Base-by-base conservation (phyloP, 495 filamentous ascomycete genomes). In the Daldinia grandis region DNA sequence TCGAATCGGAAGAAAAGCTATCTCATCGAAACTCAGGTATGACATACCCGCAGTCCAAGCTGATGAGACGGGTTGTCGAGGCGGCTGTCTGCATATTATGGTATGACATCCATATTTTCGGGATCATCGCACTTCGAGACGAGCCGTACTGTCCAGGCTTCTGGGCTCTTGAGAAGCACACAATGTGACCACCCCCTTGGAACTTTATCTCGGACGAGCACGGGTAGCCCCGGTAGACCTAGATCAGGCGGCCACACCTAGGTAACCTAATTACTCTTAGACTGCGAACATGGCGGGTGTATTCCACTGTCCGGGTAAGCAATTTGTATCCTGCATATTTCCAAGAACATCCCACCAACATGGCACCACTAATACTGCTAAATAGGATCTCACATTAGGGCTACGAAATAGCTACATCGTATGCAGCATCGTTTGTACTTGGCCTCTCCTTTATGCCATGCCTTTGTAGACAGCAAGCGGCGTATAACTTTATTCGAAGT, bases 221-320 rank as follows among this genome's bases (percentile, higher is more conserved):
- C 58, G 42, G 62, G 53, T 61, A 55, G 42, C 33, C 49, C 49
- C 60, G 64, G 60, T 44, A 33, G 61, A 37, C 56, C 33, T 33
- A 57, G 64, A 68, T 67, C 37, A 65, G 50, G 60, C 60, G 64
- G 60, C 50, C 65, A 65, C 64, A 68, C 64, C 62, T 61, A 68
- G 64, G 50, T 42, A 71, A 64, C 54, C 49, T 57, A 62, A 60
- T 30, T 50, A 24, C 19, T 47, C 19, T 47, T 58, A 47, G 55
- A 47, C 57, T 49, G 31, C 35, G 54, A 30, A 50, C 19, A 50
- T 15, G 24, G 40, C 47, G 31, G 51, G 66, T 30, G 47, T 66
- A 54, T 21, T 72, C 64, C 47, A 42, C 19, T 56, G 37, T 28
- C 58, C 64, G 50, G 56, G 9, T 61, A 51, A 56, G 55, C 31